These are phyloP conservation scores for Helotiales sp. DNA, from an alignment of 2,329 filamentous ascomycete genomes.

Conservation along the genomic window DNA sequence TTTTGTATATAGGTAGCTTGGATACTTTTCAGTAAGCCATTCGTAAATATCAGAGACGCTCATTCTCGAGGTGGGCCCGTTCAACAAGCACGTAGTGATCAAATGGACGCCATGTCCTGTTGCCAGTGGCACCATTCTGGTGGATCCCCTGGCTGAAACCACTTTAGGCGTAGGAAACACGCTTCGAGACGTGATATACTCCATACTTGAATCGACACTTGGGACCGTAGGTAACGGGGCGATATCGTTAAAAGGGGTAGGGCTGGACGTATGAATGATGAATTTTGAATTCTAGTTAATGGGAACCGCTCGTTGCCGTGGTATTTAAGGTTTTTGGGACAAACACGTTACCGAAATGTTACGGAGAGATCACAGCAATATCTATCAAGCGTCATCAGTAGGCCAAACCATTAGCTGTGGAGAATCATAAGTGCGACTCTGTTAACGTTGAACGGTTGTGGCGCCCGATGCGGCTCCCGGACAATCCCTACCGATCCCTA, in stretches of 20 bases:
- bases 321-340: neutral
- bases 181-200: neutral
- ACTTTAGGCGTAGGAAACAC: neutral
- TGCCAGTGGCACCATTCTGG: neutral
- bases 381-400: neutral
- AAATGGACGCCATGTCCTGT: neutral
- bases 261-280: neutral
- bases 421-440: neutral
- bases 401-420: neutral
- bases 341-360: neutral
- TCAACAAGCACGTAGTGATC: neutral
- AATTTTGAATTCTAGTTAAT: neutral
- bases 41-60: neutral
- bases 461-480: neutral
- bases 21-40: constrained; percentile 20
- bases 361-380: neutral
- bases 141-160: neutral
- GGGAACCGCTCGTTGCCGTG: neutral
- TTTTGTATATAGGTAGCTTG: constrained; percentile 17
- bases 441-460: neutral
- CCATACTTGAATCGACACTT: neutral
- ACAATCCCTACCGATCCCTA: neutral
- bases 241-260: neutral
- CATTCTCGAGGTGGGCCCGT: neutral
- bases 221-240: neutral